Evolutionary conservation across 1,139 yeast species (phyloP).

Genomic region (Petasospora rhodanensis): DNA sequence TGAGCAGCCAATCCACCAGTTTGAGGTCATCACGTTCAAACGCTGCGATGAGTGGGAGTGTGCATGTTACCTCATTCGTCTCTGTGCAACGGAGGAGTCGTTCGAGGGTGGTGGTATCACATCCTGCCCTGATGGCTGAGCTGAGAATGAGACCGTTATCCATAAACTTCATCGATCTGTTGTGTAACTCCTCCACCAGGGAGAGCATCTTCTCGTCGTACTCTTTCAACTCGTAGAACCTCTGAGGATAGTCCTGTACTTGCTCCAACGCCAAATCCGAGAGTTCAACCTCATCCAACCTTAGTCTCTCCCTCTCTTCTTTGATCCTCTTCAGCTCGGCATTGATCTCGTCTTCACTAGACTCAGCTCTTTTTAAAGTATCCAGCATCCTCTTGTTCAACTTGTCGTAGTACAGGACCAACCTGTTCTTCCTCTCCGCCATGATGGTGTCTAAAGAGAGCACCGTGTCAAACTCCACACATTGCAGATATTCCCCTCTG

Average conservation of each 20-base stretch:
- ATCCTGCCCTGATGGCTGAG: constrained; percentile 8
- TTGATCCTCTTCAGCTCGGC: constrained; percentile 19
- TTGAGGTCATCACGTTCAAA: constrained; percentile 8
- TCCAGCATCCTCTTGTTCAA: constrained; percentile 18
- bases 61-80: constrained; percentile 4
- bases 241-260: constrained; percentile 15
- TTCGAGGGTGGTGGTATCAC: background rate
- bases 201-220: constrained; percentile 3
- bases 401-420: constrained; percentile 16
- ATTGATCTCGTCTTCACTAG: constrained; percentile 15
- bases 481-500: constrained; percentile 8
- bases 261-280: constrained; percentile 11
- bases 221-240: constrained; percentile 14
- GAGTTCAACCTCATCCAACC: constrained; percentile 9
- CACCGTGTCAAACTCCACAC: constrained; percentile 16
- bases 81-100: constrained; percentile 12
- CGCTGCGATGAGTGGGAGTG: constrained; percentile 12
- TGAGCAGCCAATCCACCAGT: constrained; percentile 17
- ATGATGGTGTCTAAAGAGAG: constrained; percentile 12
- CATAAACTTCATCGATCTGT: constrained; percentile 12
- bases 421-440: constrained; percentile 18
- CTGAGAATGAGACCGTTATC: constrained; percentile 7
- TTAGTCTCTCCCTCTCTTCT: constrained; percentile 10
- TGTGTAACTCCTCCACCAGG: constrained; percentile 10
- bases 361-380: constrained; percentile 11